These are phyloP conservation scores for Paramecium primaurelia DNA, from an alignment of 73 alveolate genomes.

Conservation along the genomic window DNA sequence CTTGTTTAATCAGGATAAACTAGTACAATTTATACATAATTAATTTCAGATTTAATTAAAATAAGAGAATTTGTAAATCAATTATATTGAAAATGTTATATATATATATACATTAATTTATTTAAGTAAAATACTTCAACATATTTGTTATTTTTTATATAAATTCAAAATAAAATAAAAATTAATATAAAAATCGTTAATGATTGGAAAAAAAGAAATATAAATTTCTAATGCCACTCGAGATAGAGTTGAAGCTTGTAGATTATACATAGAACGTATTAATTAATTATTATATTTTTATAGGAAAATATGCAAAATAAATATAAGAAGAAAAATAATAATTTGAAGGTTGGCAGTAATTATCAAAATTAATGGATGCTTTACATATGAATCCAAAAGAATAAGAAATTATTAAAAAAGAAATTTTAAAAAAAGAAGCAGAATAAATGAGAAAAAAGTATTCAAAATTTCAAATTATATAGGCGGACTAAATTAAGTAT, in stretches of 20 bases:
- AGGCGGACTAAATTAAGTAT: constrained; percentile 51
- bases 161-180: constrained; percentile 3
- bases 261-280: constrained; percentile 48
- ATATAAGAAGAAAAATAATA: constrained; percentile 43
- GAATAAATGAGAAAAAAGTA: constrained; percentile 68
- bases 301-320: constrained; percentile 42
- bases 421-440: constrained; percentile 68
- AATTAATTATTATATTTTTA: not conserved
- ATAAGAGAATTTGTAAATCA: not conserved
- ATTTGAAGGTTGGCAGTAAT: constrained; percentile 60
- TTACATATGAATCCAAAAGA: constrained; percentile 61
- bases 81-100: not conserved
- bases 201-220: constrained; percentile 2
- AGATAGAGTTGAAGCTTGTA: constrained; percentile 60
- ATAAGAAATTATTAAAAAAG: constrained; percentile 65
- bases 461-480: not conserved
- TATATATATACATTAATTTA: not conserved
- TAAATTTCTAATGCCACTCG: constrained; percentile 5
- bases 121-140: not conserved
- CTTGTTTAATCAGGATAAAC: not conserved
- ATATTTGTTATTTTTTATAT: not conserved
- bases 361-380: constrained; percentile 49
- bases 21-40: not conserved
- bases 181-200: constrained; percentile 6
- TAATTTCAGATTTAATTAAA: not conserved